Conservation (phyloP, 805 yeast genomes). For the Candida andamanensis region DNA sequence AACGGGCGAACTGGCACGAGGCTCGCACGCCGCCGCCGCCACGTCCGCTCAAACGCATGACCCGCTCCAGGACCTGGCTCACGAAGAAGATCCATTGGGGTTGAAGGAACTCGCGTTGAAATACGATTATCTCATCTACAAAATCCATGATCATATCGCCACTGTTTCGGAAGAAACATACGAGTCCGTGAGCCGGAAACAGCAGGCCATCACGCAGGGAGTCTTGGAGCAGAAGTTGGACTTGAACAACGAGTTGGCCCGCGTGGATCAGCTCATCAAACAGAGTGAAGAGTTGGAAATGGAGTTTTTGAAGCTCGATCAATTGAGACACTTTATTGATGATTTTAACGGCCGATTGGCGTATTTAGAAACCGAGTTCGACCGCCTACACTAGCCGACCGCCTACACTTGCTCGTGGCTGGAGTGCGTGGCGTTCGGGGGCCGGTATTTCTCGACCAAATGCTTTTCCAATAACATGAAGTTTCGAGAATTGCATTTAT, state of each 20-base stretch:
- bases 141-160: conserved; percentile 52
- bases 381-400: conserved; percentile 5
- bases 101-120: conserved; percentile 54
- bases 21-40: conserved; percentile 1
- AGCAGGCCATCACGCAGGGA: conserved; percentile 18
- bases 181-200: conserved; percentile 29
- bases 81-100: conserved; percentile 55
- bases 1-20: neutral
- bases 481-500: conserved; percentile 75
- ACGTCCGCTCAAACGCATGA: no score
- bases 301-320: conserved; percentile 50
- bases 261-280: conserved; percentile 19
- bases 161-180: conserved; percentile 40
- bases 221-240: conserved; percentile 37
- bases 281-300: conserved; percentile 48
- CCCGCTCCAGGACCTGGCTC: no score
- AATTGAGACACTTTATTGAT: conserved; percentile 35
- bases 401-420: conserved; percentile 4
- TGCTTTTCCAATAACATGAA: conserved; percentile 44
- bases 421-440: conserved; percentile 2
- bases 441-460: conserved; percentile 27
- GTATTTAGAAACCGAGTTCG: conserved; percentile 24
- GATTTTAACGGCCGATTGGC: conserved; percentile 38
- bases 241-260: conserved; percentile 22
- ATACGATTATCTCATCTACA: conserved; percentile 61